Evolutionary conservation across 345 rosid genomes (phyloP).

Genomic region (Punica granatum): DNA sequence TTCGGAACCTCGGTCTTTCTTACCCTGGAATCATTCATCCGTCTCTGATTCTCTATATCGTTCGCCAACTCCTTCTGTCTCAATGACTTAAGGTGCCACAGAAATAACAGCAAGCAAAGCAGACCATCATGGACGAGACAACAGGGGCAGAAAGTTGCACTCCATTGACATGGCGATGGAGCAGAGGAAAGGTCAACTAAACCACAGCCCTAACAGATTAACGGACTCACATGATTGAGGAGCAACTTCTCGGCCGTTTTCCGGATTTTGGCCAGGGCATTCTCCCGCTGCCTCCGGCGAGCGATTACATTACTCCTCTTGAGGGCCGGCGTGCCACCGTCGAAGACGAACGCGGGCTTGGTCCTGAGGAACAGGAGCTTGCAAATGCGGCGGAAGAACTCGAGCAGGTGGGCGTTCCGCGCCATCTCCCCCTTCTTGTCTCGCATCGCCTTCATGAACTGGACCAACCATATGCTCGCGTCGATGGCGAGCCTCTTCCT

Average conservation of each 20-base stretch:
- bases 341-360: conserved; percentile 88
- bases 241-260: conserved; percentile 90
- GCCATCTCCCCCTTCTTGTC: conserved; percentile 93
- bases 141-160: not conserved
- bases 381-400: conserved; percentile 86
- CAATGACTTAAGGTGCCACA: conserved; percentile 53
- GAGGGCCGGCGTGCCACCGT: conserved; percentile 85
- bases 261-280: conserved; percentile 85
- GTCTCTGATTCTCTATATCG: conserved; percentile 60
- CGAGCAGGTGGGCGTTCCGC: conserved; percentile 78
- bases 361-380: conserved; percentile 69
- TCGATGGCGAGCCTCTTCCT: conserved; percentile 80
- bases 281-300: conserved; percentile 81
- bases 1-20: conserved; percentile 18
- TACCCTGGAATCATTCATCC: conserved; percentile 34
- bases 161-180: not conserved
- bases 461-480: conserved; percentile 97
- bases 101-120: conserved; percentile 5
- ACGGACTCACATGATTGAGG: conserved; percentile 53
- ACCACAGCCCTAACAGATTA: not conserved
- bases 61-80: conserved; percentile 72
- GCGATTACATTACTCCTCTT: conserved; percentile 90
- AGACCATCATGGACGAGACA: not conserved
- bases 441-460: conserved; percentile 96
- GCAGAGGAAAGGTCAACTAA: not conserved